Conservation (phyloP, 1,284 basidiomycete species). For the Cystobasidium sp. region DNA sequence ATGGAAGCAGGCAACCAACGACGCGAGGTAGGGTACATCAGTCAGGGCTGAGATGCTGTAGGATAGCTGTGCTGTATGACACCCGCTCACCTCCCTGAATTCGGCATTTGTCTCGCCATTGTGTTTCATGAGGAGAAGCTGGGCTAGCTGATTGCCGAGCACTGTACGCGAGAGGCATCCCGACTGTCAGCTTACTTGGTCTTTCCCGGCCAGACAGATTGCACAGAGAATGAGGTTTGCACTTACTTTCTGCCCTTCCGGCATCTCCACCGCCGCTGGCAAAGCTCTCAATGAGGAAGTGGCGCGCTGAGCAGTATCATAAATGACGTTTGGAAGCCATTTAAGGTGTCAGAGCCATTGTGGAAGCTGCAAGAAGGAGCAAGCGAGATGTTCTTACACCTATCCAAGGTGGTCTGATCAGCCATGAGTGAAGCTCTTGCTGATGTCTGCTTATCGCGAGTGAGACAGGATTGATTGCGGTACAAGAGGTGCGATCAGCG, state of each 20-base stretch:
- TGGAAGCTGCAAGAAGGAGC: not conserved
- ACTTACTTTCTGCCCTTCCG: slow-evolving; percentile 33
- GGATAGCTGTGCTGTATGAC: not conserved
- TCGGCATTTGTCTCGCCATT: slow-evolving; percentile 22
- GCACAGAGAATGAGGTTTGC: too few relatives aligned
- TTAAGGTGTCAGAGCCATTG: not conserved
- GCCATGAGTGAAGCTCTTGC: slow-evolving; percentile 20
- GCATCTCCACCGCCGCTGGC: slow-evolving; percentile 40
- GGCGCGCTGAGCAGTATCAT: slow-evolving; percentile 16
- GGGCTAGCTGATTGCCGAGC: slow-evolving; percentile 32
- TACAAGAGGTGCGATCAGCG: too few relatives aligned
- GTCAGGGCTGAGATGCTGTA: not conserved
- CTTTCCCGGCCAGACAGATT: not conserved
- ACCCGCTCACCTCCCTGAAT: slow-evolving; percentile 23
- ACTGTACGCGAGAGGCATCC: not conserved
- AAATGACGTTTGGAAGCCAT: slow-evolving; percentile 10
- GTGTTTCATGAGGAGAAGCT: slow-evolving; percentile 36
- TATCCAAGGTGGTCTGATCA: slow-evolving; percentile 31
- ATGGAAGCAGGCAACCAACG: not conserved
- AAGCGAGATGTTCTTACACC: slow-evolving; percentile 13
- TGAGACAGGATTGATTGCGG: not conserved
- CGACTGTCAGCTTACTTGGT: not conserved
- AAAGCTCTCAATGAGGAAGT: slow-evolving; percentile 42
- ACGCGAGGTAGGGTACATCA: not conserved
- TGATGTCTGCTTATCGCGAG: not conserved